These are phyloP conservation scores for Acarospora socialis DNA, from an alignment of 2,329 filamentous ascomycete species.

Conservation along the genomic window DNA sequence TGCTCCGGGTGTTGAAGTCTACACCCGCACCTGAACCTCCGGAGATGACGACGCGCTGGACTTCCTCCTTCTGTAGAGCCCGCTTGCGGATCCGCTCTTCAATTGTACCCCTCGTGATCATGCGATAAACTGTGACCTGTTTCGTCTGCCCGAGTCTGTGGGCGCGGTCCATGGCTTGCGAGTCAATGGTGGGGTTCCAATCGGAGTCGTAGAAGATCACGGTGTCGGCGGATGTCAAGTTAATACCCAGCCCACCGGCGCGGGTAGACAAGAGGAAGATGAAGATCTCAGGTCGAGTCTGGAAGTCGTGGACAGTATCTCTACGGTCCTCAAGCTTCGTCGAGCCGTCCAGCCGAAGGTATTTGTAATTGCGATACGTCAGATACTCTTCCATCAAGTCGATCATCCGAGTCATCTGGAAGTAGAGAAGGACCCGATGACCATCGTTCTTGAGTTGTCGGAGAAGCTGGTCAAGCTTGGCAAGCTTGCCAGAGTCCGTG, in stretches of 20 bases:
- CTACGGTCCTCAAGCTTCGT: constrained; percentile 94
- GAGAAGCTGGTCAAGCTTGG: constrained; percentile 74
- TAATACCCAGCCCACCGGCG: constrained; percentile 95
- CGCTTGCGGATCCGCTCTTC: constrained; percentile 97
- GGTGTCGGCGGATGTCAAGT: constrained; percentile 87
- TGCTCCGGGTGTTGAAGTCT: constrained; percentile 86
- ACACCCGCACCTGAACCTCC: constrained; percentile 71
- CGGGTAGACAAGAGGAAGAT: constrained; percentile 93
- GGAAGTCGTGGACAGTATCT: constrained; percentile 94
- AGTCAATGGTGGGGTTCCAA: constrained; percentile 98
- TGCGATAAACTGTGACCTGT: constrained; percentile 92
- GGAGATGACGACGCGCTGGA: constrained; percentile 91
- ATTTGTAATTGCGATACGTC: constrained; percentile 98
- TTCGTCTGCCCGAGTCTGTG: constrained; percentile 92
- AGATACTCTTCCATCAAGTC: constrained; percentile 98
- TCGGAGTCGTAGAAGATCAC: constrained; percentile 99
- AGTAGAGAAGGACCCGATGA: constrained; percentile 91
- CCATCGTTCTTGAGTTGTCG: constrained; percentile 81
- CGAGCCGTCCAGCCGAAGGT: constrained; percentile 88
- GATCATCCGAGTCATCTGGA: constrained; percentile 99
- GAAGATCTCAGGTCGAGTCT: constrained; percentile 86
- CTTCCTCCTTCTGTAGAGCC: constrained; percentile 94
- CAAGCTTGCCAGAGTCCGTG: constrained; percentile 92
- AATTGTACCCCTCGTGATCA: constrained; percentile 93
- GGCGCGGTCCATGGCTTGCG: constrained; percentile 96